Evolutionary conservation across 768 basidiomycete species (phyloP).

Genomic region (Lyophyllum atratum): DNA sequence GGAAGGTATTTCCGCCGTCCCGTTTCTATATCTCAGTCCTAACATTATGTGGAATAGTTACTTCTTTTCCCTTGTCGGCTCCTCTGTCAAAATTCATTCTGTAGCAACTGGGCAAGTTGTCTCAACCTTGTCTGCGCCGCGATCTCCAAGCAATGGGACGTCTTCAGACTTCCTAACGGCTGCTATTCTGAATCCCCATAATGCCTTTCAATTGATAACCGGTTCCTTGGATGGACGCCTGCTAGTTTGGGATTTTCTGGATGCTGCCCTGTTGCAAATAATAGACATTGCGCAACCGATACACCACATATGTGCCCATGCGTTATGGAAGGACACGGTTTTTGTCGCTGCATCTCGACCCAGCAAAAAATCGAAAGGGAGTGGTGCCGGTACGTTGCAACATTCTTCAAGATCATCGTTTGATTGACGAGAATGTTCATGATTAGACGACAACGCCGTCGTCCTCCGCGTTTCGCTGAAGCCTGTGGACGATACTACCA

Average conservation of each 20-base stretch:
- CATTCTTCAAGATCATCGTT: neutral
- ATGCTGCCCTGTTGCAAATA: slow-evolving; percentile 76
- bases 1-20: slow-evolving; percentile 57
- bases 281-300: slow-evolving; percentile 73
- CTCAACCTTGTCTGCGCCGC: slow-evolving; percentile 72
- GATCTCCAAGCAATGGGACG: slow-evolving; percentile 32
- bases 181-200: slow-evolving; percentile 78
- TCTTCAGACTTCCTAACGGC: slow-evolving; percentile 65
- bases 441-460: slow-evolving; percentile 53
- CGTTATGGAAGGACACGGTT: slow-evolving; percentile 63
- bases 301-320: slow-evolving; percentile 70
- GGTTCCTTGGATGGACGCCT: slow-evolving; percentile 82
- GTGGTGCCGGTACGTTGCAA: slow-evolving; percentile 28
- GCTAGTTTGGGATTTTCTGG: slow-evolving; percentile 92
- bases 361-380: slow-evolving; percentile 42
- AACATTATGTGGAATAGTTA: slow-evolving; percentile 50
- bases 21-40: neutral
- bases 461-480: slow-evolving; percentile 68
- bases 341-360: slow-evolving; percentile 67
- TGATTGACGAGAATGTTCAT: slow-evolving; percentile 12
- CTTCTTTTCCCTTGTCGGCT: slow-evolving; percentile 86
- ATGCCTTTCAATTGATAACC: slow-evolving; percentile 88
- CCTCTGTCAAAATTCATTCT: slow-evolving; percentile 86
- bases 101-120: slow-evolving; percentile 74
- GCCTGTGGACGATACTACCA: slow-evolving; percentile 41